Evolutionary conservation across 768 basidiomycete genomes (phyloP), one percentile per base, ranked within the genome.

Genomic region (Hydnomerulius pinastri): DNA sequence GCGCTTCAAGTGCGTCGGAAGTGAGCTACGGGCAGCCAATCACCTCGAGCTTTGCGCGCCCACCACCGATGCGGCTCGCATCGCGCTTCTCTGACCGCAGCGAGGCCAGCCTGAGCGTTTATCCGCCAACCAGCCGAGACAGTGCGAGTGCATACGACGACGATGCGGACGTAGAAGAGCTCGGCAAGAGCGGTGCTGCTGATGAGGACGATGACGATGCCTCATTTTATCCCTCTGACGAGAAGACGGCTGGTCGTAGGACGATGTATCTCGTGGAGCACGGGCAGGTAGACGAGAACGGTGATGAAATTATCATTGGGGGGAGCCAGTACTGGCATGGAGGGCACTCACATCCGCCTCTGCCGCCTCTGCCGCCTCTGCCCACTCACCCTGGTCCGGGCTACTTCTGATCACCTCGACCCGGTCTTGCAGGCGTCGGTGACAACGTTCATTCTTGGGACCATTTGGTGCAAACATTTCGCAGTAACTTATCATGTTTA

Each of bases 201-300:
- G 63, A 61, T 11, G 58, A 51, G 23, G 61, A 57, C 28, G 62
- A 61, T 4, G 67, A 70, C 29, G 68, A 67, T 41, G 66, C 57
- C 2, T 68, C 68, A 21, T 15, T 63, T 12, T 67, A 67, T 45
- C 51, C 65, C 10, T 54, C 65, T 17, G 65, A 64, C 18, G 66
- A 68, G 24, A 55, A 70, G 51, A 68, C 67, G 2, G 67, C 67
- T 17, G 68, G 67, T 4, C 62, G 68, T 42, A 64, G 68, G 41
- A 68, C 68, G 13, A 68, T 68, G 67, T 68, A 68, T 45, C 62
- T 68, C 20, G 7, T 68, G 27, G 68, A 68, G 18, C 49, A 70
- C 27, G 67, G 60, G 1, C 63, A 54, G 27, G 13, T 33, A 17
- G 62, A 56, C n/a, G 67, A 62, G 28, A 53, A 44, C 2, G 59